Evolutionary conservation across 805 yeast species (phyloP).

Genomic region (Metschnikowia sp.): DNA sequence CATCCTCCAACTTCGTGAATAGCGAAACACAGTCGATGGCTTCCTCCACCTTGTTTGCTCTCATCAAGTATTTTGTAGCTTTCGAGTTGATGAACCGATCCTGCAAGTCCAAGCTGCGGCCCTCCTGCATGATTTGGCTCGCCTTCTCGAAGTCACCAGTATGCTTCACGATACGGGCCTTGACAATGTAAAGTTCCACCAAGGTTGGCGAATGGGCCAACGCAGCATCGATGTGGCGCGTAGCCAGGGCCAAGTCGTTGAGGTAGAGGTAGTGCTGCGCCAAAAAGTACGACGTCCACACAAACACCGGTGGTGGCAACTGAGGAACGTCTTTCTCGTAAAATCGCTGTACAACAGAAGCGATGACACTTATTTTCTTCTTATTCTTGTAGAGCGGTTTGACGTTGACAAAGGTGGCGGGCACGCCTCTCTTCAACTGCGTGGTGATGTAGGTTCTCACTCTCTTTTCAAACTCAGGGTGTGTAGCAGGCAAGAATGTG

Average conservation of each 20-base stretch:
- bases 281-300: conserved; percentile 76
- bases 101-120: conserved; percentile 74
- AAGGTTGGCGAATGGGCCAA: conserved; percentile 75
- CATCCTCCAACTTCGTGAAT: conserved; percentile 78
- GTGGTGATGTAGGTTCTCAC: conserved; percentile 53
- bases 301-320: conserved; percentile 41
- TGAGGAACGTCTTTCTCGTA: conserved; percentile 26
- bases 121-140: conserved; percentile 61
- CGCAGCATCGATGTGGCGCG: conserved; percentile 56
- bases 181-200: conserved; percentile 75
- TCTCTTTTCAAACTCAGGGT: conserved; percentile 43
- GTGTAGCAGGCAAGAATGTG: conserved; percentile 58
- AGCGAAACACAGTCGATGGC: conserved; percentile 72
- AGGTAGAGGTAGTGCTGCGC: conserved; percentile 70
- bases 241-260: conserved; percentile 53
- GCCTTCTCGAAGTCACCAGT: conserved; percentile 62
- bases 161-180: conserved; percentile 78
- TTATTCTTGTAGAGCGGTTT: conserved; percentile 67
- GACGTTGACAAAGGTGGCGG: conserved; percentile 82
- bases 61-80: conserved; percentile 74
- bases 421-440: conserved; percentile 77
- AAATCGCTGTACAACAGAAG: conserved; percentile 51
- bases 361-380: conserved; percentile 42
- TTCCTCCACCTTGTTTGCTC: conserved; percentile 70
- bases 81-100: conserved; percentile 91